These are phyloP conservation scores for Jamesozyma piceae DNA, from an alignment of 805 yeast genomes.

Conservation along the genomic window DNA sequence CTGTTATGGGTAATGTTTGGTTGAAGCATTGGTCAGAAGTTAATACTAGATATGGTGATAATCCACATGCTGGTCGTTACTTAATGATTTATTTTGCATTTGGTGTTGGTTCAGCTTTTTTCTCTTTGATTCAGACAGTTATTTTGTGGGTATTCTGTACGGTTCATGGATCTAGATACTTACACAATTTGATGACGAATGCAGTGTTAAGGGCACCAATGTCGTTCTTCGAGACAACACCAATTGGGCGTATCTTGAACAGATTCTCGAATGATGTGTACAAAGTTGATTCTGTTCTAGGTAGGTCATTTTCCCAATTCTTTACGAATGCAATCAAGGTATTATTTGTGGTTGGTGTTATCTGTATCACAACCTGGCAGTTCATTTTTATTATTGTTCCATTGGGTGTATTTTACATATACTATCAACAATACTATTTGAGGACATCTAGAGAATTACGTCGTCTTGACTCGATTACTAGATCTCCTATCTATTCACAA, in stretches of 20 bases:
- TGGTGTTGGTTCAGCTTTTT: slow-evolving; percentile 58
- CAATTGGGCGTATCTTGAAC: slow-evolving; percentile 84
- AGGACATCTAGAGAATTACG: slow-evolving; percentile 74
- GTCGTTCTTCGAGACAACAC: slow-evolving; percentile 93
- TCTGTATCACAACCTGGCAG: slow-evolving; percentile 81
- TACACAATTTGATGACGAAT: slow-evolving; percentile 69
- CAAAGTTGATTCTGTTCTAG: slow-evolving; percentile 72
- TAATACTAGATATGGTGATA: slow-evolving; percentile 56
- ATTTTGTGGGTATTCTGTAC: slow-evolving; percentile 74
- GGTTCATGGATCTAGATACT: slow-evolving; percentile 65
- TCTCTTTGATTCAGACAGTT: slow-evolving; percentile 55
- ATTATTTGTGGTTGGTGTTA: slow-evolving; percentile 68
- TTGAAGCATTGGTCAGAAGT: slow-evolving; percentile 95
- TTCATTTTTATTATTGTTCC: slow-evolving; percentile 67
- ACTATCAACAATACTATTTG: slow-evolving; percentile 68
- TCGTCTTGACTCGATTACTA: slow-evolving; percentile 72
- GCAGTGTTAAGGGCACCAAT: slow-evolving; percentile 81
- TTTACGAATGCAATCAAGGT: slow-evolving; percentile 54
- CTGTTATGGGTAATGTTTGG: slow-evolving; percentile 79
- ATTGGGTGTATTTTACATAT: slow-evolving; percentile 51
- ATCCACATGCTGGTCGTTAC: slow-evolving; percentile 65
- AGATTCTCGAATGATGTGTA: slow-evolving; percentile 87
- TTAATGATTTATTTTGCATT: slow-evolving; percentile 65
- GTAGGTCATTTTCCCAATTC: slow-evolving; percentile 63
- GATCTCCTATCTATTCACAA: slow-evolving; percentile 94